Conservation (phyloP, 306 rosid species). For the Cucumis sativus region DNA sequence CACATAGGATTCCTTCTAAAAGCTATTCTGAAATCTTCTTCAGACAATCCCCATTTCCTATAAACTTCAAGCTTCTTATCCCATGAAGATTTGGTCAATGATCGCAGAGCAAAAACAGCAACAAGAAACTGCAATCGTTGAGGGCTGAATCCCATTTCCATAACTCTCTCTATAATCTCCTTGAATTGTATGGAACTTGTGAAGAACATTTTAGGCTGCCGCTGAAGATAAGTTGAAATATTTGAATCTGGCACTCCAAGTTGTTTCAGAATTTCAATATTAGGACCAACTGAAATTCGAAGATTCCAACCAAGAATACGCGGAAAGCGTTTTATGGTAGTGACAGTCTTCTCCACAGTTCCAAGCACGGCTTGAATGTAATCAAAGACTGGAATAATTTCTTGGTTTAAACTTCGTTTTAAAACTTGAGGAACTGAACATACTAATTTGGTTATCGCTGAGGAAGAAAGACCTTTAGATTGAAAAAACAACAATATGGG, state of each 20-base stretch:
- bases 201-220: constrained; percentile 8
- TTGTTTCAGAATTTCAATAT: background rate
- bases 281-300: background rate
- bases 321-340: background rate
- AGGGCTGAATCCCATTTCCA: constrained; percentile 28
- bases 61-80: constrained; percentile 18
- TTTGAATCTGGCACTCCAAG: constrained; percentile 7
- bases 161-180: constrained; percentile 12
- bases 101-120: constrained; percentile 20
- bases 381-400: constrained; percentile 18
- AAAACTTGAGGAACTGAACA: background rate
- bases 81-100: constrained; percentile 22
- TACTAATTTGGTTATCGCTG: constrained; percentile 14
- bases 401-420: constrained; percentile 13
- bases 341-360: constrained; percentile 8
- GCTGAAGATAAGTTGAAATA: background rate
- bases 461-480: constrained; percentile 22
- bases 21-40: constrained; percentile 19
- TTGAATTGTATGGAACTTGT: background rate
- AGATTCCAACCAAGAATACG: background rate
- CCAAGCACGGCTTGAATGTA: constrained; percentile 15
- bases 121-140: background rate
- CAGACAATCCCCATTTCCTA: constrained; percentile 49
- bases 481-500: constrained; percentile 27
- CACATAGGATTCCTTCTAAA: constrained; percentile 26